Conservation (phyloP, 129 eudicot genomes). For the Silybum marianum region DNA sequence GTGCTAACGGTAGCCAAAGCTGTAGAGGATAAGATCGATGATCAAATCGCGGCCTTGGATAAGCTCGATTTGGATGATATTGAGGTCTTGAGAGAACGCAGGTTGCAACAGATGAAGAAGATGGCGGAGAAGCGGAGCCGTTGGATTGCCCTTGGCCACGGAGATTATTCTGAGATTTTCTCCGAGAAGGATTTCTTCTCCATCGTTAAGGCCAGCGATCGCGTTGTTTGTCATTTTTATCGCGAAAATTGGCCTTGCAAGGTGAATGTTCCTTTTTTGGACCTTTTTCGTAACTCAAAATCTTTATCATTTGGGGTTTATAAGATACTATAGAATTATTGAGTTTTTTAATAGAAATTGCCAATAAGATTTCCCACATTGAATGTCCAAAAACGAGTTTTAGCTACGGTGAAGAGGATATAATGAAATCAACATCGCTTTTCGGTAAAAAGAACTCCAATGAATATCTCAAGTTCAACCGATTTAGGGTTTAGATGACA, state of each 20-base stretch:
- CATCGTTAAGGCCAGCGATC: constrained; percentile 83
- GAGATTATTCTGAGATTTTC: constrained; percentile 82
- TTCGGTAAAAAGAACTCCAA: neutral
- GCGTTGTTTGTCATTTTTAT: constrained; percentile 95
- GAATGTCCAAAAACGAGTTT: no score
- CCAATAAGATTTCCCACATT: neutral
- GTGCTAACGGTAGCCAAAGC: constrained; percentile 88
- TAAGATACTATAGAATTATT: neutral
- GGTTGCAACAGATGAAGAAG: constrained; percentile 96
- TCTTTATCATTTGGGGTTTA: neutral
- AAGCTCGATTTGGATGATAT: constrained; percentile 83
- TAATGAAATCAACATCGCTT: no score
- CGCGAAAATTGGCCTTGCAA: constrained; percentile 99
- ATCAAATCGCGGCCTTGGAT: constrained; percentile 85
- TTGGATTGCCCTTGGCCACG: constrained; percentile 87
- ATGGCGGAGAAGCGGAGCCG: constrained; percentile 89
- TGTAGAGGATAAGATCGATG: constrained; percentile 87
- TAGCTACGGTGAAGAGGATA: no score
- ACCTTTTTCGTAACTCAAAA: neutral
- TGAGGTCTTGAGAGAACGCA: constrained; percentile 75
- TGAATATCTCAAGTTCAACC: neutral
- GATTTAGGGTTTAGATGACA: neutral
- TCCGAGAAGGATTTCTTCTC: constrained; percentile 88
- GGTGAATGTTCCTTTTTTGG: constrained; percentile 36
- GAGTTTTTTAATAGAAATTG: neutral